Base-by-base conservation (phyloP, 345 rosid species). In the Trapa incisa region DNA sequence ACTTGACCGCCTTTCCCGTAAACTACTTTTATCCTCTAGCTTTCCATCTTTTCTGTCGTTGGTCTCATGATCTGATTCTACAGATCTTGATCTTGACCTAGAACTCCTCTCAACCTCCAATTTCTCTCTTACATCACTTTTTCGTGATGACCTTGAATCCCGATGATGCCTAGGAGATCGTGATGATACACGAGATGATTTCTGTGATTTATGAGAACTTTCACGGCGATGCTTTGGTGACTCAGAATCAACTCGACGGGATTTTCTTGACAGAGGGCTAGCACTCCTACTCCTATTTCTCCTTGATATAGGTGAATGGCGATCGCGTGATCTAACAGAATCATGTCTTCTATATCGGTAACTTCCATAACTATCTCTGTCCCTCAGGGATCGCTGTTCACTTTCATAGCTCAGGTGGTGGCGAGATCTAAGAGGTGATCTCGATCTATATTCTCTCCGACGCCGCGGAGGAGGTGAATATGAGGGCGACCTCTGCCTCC, bases 281-380 rank as follows among this genome's bases (percentile, higher is more conserved):
- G 60, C 71, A 73, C 97, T 89, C 81, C 86, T 76, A 71, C 88
- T 85, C 71, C 80, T 84, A 71, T 85, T 83, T 83, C 97, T 89
- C 80, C 87, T 82, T 37, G 89, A 80, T 71, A 76, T 50, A 67
- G 87, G 78, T 39, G 89, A 85, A 79, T 68, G 77, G 66, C 53
- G 82, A 76, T 78, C 84, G 75, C 61, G 74, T 61, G 85, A 84
- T 80, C 96, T 84, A 72, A 82, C 85, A 29, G 12, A 62, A 42
- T 77, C 85, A 65, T 76, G 70, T 72, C 86, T 87, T 70, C 89
- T 82, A 75, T 67, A 75, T 70, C 85, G 73, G 29, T 73, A 84
- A 67, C 68, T 67, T 32, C 76, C 76, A 74, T 81, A 82, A 82
- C 87, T 83, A 60, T 63, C 60, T 33, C 63, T 58, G 47, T 83